Conservation (phyloP, 2,329 filamentous ascomycete species). For the Volutella citrinella region DNA sequence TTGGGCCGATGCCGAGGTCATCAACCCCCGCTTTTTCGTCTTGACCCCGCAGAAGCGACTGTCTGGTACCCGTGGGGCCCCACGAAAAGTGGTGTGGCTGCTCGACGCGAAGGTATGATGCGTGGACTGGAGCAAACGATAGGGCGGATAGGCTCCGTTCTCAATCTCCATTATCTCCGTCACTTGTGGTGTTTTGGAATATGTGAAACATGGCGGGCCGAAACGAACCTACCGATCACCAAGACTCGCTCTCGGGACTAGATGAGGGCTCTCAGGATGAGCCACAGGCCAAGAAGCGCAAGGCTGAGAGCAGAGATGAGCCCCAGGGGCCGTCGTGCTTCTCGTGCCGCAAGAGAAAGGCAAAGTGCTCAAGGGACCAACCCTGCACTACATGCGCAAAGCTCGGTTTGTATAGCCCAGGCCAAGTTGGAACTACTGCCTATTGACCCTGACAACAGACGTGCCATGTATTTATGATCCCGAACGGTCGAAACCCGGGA, state of each 20-base stretch:
- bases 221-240: not conserved
- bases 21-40: no score
- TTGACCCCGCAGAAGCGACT: constrained; percentile 3
- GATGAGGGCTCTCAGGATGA: not conserved
- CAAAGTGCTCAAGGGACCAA: constrained; percentile 40
- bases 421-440: constrained; percentile 22
- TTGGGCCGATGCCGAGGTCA: constrained; percentile 6
- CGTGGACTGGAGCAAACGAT: no score
- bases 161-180: not conserved
- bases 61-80: constrained; percentile 4
- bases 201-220: not conserved
- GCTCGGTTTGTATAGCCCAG: constrained; percentile 27
- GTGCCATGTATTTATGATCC: constrained; percentile 34
- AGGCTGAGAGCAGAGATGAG: constrained; percentile 1
- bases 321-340: constrained; percentile 27
- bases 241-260: not conserved
- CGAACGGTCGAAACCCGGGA: constrained; percentile 29
- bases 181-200: not conserved
- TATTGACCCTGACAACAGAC: constrained; percentile 3
- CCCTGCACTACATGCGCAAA: constrained; percentile 32
- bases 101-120: no score
- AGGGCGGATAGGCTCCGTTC: not conserved
- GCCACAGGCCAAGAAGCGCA: constrained; percentile 5
- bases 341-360: constrained; percentile 42
- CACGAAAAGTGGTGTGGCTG: not conserved